Evolutionary conservation across 1,284 basidiomycete genomes (phyloP), one percentile per base, ranked within the genome.

Genomic region (Meripilus lineatus): DNA sequence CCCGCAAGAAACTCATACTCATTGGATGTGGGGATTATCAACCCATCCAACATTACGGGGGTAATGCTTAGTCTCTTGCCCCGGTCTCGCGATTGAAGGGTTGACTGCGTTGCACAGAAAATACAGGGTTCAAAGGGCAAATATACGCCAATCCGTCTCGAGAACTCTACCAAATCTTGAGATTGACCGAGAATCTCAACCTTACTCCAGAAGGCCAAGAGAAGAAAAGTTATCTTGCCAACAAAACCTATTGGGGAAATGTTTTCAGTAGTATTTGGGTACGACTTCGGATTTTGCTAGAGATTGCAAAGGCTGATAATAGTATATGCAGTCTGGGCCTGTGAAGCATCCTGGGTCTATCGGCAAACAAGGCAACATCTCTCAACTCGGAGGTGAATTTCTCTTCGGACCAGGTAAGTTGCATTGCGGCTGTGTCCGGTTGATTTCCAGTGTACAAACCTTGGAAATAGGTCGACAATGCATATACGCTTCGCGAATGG

Each of bases 11-110:
- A 33, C 65, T 85, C 3, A 65, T 77, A 2, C 56, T 85, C 20
- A 64, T 87, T 32, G 81, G 83, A 2, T 84, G 82, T 50, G 83
- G 84, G 2, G 73, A 79, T 22, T 79, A 72, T 68, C 53, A 70
- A 20, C 62, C 74, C 7, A 79, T 84, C 43, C 57, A 67, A 33
- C 52, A 58, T n/a, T 85, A 85, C 58, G 64, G 67, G 40, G 71
- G 80, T 77, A 45, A 22, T 15, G 11, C 25, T 38, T 24, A 25
- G 11, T 15, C 7, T 13, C 33, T 30, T 25, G 32, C 32, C 24
- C 37, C 32, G n/a, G 20, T 24, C 8, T 15, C 14, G 14, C 21
- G 20, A 20, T 14, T 21, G 23, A 33, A 37, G 14, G 7, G 24
- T 32, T 15, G 18, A 30, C n/a, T 30, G 10, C n/a, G n/a, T 30